These are phyloP conservation scores for Fallopia convolvulus DNA, from an alignment of 148 eudicot species.

Conservation along the genomic window DNA sequence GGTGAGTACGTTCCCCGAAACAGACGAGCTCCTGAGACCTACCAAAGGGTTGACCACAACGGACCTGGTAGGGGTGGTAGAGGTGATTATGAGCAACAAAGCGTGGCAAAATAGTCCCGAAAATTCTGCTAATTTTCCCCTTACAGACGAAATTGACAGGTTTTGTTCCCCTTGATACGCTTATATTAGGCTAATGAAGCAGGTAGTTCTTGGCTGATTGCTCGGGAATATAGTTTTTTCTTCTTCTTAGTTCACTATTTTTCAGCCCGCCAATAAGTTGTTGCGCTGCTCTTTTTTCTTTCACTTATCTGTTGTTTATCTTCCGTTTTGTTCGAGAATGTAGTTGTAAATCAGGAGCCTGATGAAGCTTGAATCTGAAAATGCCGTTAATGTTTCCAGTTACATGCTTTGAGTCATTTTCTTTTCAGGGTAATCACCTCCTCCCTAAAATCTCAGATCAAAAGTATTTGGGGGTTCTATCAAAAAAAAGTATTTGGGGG, in stretches of 20 bases:
- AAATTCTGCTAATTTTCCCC: not conserved
- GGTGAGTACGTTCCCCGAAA: conserved; percentile 34
- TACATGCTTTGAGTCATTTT: not conserved
- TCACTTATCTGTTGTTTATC: not conserved
- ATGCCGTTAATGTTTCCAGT: not conserved
- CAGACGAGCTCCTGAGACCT: conserved; percentile 36
- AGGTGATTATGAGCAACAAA: conserved; percentile 8
- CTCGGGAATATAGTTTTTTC: conserved; percentile 2
- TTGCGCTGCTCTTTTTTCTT: not conserved
- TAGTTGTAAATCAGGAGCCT: conserved; percentile 6
- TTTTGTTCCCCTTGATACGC: conserved; percentile 1
- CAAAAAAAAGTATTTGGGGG: not conserved
- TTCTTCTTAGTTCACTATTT: conserved; percentile 1
- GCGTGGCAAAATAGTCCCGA: conserved; percentile 16
- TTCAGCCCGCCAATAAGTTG: conserved; percentile 8
- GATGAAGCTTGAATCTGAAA: not conserved
- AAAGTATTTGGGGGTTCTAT: not conserved
- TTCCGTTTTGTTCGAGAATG: conserved; percentile 1
- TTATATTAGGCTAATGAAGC: not conserved
- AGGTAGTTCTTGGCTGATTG: conserved; percentile 9
- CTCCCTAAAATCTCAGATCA: too few species aligned
- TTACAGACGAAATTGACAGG: not conserved
- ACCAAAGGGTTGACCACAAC: conserved; percentile 44
- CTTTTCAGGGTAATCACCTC: not conserved
- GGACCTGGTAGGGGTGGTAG: conserved; percentile 22